A percentile compares a stretch with the other conserved stretches of the same genome.
Evolutionary conservation across 179 eudicot species (phyloP).

Genomic region (Drosera spatulata): DNA sequence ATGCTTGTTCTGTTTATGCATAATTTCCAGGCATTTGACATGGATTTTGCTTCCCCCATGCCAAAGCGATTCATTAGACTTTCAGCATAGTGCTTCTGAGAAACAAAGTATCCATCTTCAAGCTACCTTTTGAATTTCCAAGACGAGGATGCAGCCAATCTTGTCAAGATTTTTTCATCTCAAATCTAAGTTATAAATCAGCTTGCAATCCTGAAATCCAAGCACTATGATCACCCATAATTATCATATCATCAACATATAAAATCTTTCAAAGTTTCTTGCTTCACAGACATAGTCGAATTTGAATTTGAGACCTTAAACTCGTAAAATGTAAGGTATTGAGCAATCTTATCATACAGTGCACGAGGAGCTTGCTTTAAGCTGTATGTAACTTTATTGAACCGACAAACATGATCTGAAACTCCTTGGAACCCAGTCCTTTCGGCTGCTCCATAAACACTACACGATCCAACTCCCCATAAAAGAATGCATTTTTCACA

Average conservation of each 20-base stretch:
- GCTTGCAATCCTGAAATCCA: neutral
- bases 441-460: neutral
- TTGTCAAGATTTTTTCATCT: neutral
- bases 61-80: neutral
- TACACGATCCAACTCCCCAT: neutral
- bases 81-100: neutral
- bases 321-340: constrained; percentile 4
- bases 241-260: neutral
- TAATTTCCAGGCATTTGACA: constrained; percentile 2
- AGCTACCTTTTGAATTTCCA: neutral
- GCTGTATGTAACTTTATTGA: constrained; percentile 2
- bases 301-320: neutral
- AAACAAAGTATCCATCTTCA: neutral
- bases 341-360: constrained; percentile 7
- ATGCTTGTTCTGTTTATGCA: too few species aligned
- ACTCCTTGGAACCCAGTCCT: neutral
- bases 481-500: constrained; percentile 4
- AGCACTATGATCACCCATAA: neutral
- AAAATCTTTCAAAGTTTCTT: too few species aligned
- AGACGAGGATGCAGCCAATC: neutral
- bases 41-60: constrained; percentile 2
- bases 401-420: neutral
- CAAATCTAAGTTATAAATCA: neutral
- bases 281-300: neutral
- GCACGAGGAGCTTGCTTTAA: too few species aligned